Base-by-base conservation (phyloP, 1,139 yeast species). In the Blastobotrys raffinosifermentans region DNA sequence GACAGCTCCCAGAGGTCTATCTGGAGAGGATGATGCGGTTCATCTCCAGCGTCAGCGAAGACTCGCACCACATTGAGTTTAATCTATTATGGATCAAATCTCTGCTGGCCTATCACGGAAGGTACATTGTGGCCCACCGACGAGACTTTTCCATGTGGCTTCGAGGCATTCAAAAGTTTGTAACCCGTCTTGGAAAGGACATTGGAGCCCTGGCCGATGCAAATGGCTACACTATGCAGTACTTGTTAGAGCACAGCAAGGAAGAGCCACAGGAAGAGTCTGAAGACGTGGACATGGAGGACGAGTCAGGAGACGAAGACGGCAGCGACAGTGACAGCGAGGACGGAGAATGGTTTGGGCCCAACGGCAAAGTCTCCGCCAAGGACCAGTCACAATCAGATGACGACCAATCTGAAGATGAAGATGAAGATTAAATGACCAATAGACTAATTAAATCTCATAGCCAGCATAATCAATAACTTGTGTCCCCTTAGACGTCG, bases 51-150 rank as follows among this genome's bases (percentile, higher is more conserved):
- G 69, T 85, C 20, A 27, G 26, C 7, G 32, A 34, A 11, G 73
- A 75, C 56, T 79, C 89, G 8, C 86, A 78, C 17, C 98, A 91
- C 58, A 61, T 89, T 26, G 97, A 93, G 61, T 87, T 78, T 64
- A 78, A 80, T 50, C 61, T 91, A 47, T 51, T 82, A 10, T 91
- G 98, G 98, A 70, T 89, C 31, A 77, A 78, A 49, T 67, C 71
- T 15, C 53, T 87, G 6, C 61, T 91, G 30, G 69, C 80, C 3
- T 62, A 72, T 15, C 97, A 89, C 57, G 98, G 99, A 8, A 70
- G 73, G 41, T 81, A 75, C 57, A 81, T 93, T 40, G 70, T 75
- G 38, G 60, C 61, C 7, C 72, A 81, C 52, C 79, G 77, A 54
- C 79, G 74, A 47, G 73, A 77, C 42, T 85, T 80, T 52, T 70